Evolutionary conservation across 2,329 filamentous ascomycete genomes (phyloP).

Genomic region (Cryphonectria parasitica): DNA sequence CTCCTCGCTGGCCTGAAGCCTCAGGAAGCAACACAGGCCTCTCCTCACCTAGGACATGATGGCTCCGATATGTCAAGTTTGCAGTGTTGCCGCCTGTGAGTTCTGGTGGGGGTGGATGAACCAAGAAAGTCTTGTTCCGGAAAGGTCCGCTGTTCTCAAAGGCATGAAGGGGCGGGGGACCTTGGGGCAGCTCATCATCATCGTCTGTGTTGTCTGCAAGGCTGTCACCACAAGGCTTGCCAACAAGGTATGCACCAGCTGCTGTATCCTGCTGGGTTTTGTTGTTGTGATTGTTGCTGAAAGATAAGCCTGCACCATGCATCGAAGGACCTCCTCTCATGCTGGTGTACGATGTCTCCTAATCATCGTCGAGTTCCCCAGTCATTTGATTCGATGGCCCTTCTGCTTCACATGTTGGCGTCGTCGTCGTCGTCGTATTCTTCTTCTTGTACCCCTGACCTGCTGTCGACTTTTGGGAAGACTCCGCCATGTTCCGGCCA

Average conservation of each 20-base stretch:
- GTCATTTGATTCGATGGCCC: constrained; percentile 12
- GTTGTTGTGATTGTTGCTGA: neutral
- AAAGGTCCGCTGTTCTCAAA: constrained; percentile 8
- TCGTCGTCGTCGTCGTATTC: neutral
- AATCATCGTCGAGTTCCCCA: constrained; percentile 27
- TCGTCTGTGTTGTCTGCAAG: constrained; percentile 36
- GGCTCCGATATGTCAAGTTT: constrained; percentile 27
- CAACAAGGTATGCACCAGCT: constrained; percentile 1
- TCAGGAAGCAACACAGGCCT: constrained; percentile 36
- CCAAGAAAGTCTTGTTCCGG: neutral
- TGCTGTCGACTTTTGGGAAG: neutral
- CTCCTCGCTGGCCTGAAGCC: constrained; percentile 39
- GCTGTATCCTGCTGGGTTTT: constrained; percentile 1
- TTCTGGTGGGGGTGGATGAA: constrained; percentile 26
- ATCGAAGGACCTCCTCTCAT: constrained; percentile 20
- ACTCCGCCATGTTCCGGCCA: neutral
- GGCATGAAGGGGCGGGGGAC: neutral
- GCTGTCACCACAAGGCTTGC: constrained; percentile 25
- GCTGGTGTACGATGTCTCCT: constrained; percentile 27
- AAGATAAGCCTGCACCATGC: constrained; percentile 15
- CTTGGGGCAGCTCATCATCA: constrained; percentile 19
- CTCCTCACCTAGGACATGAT: constrained; percentile 18
- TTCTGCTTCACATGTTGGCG: constrained; percentile 7
- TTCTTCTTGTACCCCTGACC: neutral
- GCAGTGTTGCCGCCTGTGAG: constrained; percentile 15